These are phyloP conservation scores for Mycena sanguinolenta DNA, from an alignment of 768 basidiomycete species.

Conservation along the genomic window DNA sequence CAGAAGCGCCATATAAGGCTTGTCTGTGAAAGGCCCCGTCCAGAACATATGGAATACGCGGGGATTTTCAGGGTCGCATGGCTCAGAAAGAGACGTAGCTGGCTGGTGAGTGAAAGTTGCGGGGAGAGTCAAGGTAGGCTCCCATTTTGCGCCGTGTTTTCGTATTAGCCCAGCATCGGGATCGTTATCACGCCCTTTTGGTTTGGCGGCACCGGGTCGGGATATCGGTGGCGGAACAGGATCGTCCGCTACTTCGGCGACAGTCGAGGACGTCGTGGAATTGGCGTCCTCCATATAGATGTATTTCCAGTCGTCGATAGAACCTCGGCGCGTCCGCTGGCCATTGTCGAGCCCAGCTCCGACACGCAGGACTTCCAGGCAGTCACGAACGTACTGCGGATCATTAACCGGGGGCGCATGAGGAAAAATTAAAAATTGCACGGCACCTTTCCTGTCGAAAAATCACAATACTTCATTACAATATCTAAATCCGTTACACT, in stretches of 20 bases:
- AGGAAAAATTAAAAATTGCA: constrained; percentile 2
- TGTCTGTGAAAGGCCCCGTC: constrained; percentile 97
- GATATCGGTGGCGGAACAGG: constrained; percentile 36
- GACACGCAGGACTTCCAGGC: constrained; percentile 88
- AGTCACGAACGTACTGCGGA: constrained; percentile 92
- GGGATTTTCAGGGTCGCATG: constrained; percentile 84
- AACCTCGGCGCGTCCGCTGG: constrained; percentile 77
- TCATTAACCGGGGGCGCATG: constrained; percentile 15
- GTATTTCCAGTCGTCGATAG: constrained; percentile 83
- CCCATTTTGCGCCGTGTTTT: constrained; percentile 73
- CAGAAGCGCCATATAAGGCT: constrained; percentile 92
- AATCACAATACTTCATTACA: constrained; percentile 89
- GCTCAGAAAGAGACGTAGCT: constrained; percentile 53
- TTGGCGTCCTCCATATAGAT: constrained; percentile 74
- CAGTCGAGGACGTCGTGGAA: constrained; percentile 42
- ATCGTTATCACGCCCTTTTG: constrained; percentile 51
- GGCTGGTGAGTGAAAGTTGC: constrained; percentile 59
- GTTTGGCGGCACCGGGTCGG: constrained; percentile 42
- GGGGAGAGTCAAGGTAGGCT: constrained; percentile 65
- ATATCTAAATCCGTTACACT: constrained; percentile 92
- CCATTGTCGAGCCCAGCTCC: constrained; percentile 89
- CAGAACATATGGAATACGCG: constrained; percentile 96
- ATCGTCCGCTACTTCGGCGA: constrained; percentile 21
- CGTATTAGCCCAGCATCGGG: constrained; percentile 68
- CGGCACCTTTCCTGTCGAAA: constrained; percentile 75